These are phyloP conservation scores for Botrytis squamosa DNA, from an alignment of 2,329 filamentous ascomycete species.

Conservation along the genomic window DNA sequence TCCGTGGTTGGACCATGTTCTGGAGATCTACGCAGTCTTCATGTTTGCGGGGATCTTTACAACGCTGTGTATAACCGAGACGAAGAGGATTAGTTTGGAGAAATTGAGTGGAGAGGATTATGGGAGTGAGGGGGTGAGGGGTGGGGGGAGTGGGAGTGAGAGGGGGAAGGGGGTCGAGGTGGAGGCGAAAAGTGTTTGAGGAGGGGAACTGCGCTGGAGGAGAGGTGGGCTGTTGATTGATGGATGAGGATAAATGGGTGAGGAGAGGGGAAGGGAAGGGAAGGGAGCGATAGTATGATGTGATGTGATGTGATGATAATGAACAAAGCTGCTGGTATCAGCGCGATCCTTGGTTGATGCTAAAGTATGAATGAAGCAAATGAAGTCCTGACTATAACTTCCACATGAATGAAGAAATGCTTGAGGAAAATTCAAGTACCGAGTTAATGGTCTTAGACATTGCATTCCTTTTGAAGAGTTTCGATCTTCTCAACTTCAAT, in stretches of 20 bases:
- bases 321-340: not conserved
- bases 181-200: not conserved
- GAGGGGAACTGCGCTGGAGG: not conserved
- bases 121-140: not conserved
- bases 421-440: not conserved
- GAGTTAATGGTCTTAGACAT: not conserved
- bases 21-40: slow-evolving; percentile 77
- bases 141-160: not conserved
- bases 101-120: slow-evolving; percentile 42
- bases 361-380: not conserved
- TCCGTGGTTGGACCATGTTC: slow-evolving; percentile 66
- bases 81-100: slow-evolving; percentile 72
- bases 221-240: not conserved
- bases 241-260: not conserved
- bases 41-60: slow-evolving; percentile 72
- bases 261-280: not conserved
- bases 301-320: not conserved
- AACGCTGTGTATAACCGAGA: slow-evolving; percentile 73
- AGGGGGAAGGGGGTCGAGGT: not conserved
- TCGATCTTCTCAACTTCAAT: not conserved
- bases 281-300: not conserved
- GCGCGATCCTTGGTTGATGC: not conserved
- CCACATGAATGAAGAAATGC: not conserved
- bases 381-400: not conserved
- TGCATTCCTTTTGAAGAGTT: not conserved